Base-by-base conservation (phyloP, 73 alveolate genomes). In the Breviolum minutum region DNA sequence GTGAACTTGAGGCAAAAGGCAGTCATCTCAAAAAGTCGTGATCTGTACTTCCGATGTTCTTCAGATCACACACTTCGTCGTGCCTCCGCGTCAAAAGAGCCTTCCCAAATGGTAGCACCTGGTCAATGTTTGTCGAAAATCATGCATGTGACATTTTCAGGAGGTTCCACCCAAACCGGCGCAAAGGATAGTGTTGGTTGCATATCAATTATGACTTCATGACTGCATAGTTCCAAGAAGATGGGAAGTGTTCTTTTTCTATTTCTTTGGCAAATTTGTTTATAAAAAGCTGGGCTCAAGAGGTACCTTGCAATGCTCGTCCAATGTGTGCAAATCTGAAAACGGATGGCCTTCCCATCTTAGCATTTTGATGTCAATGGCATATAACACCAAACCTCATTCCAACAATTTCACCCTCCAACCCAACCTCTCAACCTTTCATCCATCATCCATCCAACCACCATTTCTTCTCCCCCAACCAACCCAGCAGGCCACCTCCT, bases 91-190 rank as follows among this genome's bases (percentile, higher is more conserved):
- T 77, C 90, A 22, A 92, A 81, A 64, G 82, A 74, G 90, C 98
- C 98, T 61, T 73, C 90, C 98, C 98, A 92, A 6, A 92, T 17
- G 69, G 71, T 76, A 48, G 98, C 79, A 12, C 91, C 90, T 73
- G 62, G 14, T 27, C 85, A 48, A 76, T 71, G 19, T 71, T 71
- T 71, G 19, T 20, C 40, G 30, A 71, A 8, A 27, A 29, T n/a
- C 61, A 30, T 30, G 32, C 61, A 30, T 30, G 32, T 2, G 63
- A 77, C 54, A 40, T n/a, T n/a, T n/a, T n/a, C n/a, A n/a, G n/a
- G n/a, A n/a, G n/a, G n/a, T n/a, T n/a, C n/a, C n/a, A n/a, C n/a
- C n/a, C n/a, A n/a, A n/a, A n/a, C n/a, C 54, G 54, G 54, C 54
- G 3, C 3, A 40, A 40, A 40, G 54, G 54, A 40, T 40, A 40